Conservation (phyloP, 2,329 filamentous ascomycete species). For the Beauveria medogensis region DNA sequence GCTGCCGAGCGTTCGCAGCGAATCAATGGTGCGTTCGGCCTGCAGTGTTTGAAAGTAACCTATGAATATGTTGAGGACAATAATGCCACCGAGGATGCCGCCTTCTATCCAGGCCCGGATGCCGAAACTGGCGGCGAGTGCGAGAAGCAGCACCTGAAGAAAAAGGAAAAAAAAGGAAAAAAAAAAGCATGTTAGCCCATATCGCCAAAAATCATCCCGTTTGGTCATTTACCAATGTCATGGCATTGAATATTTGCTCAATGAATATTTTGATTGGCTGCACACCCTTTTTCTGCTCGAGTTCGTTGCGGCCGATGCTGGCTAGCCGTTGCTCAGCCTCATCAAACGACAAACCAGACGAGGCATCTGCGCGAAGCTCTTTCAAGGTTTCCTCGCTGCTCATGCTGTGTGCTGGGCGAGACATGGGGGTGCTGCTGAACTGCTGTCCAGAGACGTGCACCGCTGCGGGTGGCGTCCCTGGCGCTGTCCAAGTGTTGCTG, state of each 20-base stretch:
- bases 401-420: conserved; percentile 43
- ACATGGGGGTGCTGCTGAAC: conserved; percentile 31
- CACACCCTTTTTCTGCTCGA: conserved; percentile 39
- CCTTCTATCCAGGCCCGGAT: conserved; percentile 46
- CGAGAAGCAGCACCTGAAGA: conserved; percentile 42
- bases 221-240: conserved; percentile 37
- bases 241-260: conserved; percentile 50
- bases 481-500: neutral
- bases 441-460: conserved; percentile 27
- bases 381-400: conserved; percentile 13
- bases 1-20: conserved; percentile 25
- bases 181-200: neutral
- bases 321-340: conserved; percentile 44
- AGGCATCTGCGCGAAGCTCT: conserved; percentile 44
- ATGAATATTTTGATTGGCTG: conserved; percentile 49
- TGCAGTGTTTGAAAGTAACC: conserved; percentile 36
- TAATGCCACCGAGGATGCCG: conserved; percentile 41
- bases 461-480: neutral
- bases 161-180: too few species aligned
- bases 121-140: conserved; percentile 46
- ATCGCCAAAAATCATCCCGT: too few species aligned
- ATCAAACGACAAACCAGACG: conserved; percentile 43
- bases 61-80: conserved; percentile 43
- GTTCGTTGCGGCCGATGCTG: conserved; percentile 50
- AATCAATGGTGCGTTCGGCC: conserved; percentile 35